Conservation (phyloP, 495 filamentous ascomycete species). For the Hypoxylon rickii region DNA sequence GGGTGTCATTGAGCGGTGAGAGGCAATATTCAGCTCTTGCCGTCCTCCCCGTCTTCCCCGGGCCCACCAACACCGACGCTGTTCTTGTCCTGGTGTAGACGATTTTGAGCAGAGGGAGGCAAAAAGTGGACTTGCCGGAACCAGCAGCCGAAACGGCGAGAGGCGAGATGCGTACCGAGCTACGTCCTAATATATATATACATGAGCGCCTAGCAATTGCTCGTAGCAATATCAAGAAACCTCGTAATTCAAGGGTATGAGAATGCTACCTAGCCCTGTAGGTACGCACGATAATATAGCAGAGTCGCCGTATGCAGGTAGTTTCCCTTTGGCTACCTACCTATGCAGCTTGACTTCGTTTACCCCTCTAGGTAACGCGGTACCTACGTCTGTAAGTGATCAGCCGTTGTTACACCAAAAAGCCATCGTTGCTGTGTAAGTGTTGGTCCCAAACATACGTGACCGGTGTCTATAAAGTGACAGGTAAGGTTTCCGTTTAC, state of each 20-base stretch:
- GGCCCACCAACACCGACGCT: conserved; percentile 29
- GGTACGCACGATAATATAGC: conserved; percentile 20
- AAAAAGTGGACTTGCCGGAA: conserved; percentile 24
- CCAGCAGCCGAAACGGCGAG: conserved; percentile 13
- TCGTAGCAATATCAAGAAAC: conserved; percentile 16
- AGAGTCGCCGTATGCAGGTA: conserved; percentile 7
- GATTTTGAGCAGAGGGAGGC: conserved; percentile 8
- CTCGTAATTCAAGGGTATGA: conserved; percentile 3
- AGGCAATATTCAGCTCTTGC: conserved; percentile 14
- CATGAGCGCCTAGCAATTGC: conserved; percentile 17
- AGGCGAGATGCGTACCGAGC: conserved; percentile 8
- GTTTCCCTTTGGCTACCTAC: background rate
- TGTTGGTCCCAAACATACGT: conserved; percentile 1
- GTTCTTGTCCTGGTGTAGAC: conserved; percentile 3
- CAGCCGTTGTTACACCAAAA: conserved; percentile 18
- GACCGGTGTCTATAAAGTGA: conserved; percentile 4
- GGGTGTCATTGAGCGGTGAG: conserved; percentile 31
- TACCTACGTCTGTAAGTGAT: conserved; percentile 13
- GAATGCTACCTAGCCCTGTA: conserved; percentile 26
- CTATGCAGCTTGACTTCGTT: conserved; percentile 9
- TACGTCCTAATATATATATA: conserved; percentile 8
- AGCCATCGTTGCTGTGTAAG: conserved; percentile 6
- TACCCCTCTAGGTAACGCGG: conserved; percentile 9
- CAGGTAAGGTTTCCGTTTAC: background rate
- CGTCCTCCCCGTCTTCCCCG: conserved; percentile 29